Evolutionary conservation across 768 basidiomycete genomes (phyloP), one percentile per base, ranked within the genome.

Genomic region (Amanita inopinata): DNA sequence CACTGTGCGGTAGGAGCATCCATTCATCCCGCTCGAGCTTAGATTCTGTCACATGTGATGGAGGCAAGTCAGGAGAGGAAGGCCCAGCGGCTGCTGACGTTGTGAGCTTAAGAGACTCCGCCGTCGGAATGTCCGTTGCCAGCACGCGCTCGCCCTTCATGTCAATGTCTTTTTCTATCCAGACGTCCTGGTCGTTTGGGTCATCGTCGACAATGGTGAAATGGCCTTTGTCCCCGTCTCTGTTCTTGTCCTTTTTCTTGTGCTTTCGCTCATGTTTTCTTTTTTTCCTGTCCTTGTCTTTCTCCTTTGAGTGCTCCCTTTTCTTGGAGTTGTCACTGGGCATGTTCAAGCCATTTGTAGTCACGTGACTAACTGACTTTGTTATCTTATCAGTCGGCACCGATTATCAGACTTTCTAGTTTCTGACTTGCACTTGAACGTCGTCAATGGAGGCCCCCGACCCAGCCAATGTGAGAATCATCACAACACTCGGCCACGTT

Each of bases 111-210:
- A 93, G 68, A 49, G 80, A 79, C 49, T 80, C 75, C 0, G 78
- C 67, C 0, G 84, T 82, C 11, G 89, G 88, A 39, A 91, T 89
- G 47, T 77, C 71, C n/a, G 80, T 66, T 17, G 80, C 74, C 11
- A 40, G 83, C 56, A 88, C 85, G 56, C 70, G 67, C 60, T 85
- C 82, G 12, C 83, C 80, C 40, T 82, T 82, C 64, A 79, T 73
- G 54, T 80, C 79, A 27, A 89, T 78, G 51, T 87, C 86, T 67
- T 87, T 89, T 65, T 91, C 91, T 17, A 80, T 73, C 90, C 90
- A 92, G 65, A 88, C 73, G 43, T 80, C 80, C 12, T 80, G 78
- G 55, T 78, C 80, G 47, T 77, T 66, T 11, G 72, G 69, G 54
- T 91, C 83, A 52, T 90, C 85, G 56, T 88, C 88, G 19, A 82